Percentiles rank a stretch among this genome's conserved stretches.
Conservation (phyloP, 2,329 filamentous ascomycete genomes). For the Nigrospora sphaerica region DNA sequence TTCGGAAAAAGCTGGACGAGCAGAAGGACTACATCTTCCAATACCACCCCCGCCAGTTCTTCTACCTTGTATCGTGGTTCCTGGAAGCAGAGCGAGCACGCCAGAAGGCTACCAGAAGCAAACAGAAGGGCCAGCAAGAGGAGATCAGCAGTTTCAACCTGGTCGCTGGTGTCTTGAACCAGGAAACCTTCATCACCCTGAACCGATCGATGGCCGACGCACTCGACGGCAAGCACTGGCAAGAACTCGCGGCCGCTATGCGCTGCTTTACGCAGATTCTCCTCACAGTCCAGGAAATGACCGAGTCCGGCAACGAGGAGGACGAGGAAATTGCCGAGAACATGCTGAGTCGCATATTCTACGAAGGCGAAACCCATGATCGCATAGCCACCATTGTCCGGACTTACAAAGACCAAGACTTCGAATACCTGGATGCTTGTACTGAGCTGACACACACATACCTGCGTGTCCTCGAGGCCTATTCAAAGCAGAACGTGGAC, state of each 20-base stretch:
- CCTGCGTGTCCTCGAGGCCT: slow-evolving; percentile 81
- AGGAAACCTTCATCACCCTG: slow-evolving; percentile 88
- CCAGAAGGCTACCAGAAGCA: slow-evolving; percentile 47
- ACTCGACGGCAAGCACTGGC: slow-evolving; percentile 80
- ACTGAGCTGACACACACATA: slow-evolving; percentile 92
- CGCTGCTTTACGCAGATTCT: slow-evolving; percentile 92
- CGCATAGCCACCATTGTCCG: slow-evolving; percentile 71
- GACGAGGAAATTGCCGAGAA: slow-evolving; percentile 98
- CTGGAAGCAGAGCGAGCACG: slow-evolving; percentile 75
- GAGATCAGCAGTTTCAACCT: slow-evolving; percentile 74
- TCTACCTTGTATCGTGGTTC: slow-evolving; percentile 91
- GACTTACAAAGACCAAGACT: slow-evolving; percentile 88
- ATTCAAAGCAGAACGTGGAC: slow-evolving; percentile 90
- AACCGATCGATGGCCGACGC: slow-evolving; percentile 75
- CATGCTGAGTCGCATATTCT: slow-evolving; percentile 94
- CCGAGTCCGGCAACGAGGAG: slow-evolving; percentile 75
- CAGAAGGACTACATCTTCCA: slow-evolving; percentile 76
- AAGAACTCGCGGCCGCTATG: slow-evolving; percentile 80
- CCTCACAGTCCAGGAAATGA: slow-evolving; percentile 89
- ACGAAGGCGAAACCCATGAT: slow-evolving; percentile 92
- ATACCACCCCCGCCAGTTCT: slow-evolving; percentile 77
- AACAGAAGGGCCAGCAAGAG: slow-evolving; percentile 33
- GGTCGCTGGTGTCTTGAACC: slow-evolving; percentile 82
- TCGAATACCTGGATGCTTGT: slow-evolving; percentile 85
- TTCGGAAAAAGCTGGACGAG: slow-evolving; percentile 84